Percentiles rank a stretch among this genome's conserved stretches.
Conservation (phyloP, 805 yeast species). For the Candida patagonica region DNA sequence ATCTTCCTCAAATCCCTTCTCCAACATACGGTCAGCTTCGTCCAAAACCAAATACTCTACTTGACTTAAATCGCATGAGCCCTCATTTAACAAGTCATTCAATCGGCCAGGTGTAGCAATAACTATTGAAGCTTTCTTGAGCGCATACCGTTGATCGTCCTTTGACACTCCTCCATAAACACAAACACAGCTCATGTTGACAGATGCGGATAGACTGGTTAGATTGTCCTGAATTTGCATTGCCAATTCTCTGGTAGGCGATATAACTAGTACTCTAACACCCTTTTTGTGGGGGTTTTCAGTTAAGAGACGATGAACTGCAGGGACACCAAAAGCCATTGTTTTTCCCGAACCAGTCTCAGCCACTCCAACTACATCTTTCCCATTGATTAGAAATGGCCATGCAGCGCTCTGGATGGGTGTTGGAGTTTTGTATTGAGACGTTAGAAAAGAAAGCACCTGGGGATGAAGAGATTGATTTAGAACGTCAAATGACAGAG, state of each 20-base stretch:
- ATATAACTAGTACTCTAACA: conserved; percentile 70
- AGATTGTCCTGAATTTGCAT: conserved; percentile 86
- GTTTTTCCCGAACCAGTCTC: conserved; percentile 99
- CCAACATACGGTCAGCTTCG: conserved; percentile 98
- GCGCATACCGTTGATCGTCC: conserved; percentile 71
- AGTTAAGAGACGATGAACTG: conserved; percentile 59
- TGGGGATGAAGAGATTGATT: conserved; percentile 19
- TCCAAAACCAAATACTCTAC: conserved; percentile 81
- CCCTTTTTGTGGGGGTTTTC: conserved; percentile 34
- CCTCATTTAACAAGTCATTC: conserved; percentile 83
- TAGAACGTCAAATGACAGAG: conserved; percentile 57
- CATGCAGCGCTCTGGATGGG: conserved; percentile 93
- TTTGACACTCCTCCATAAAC: conserved; percentile 97
- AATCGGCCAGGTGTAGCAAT: conserved; percentile 99
- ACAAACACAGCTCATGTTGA: conserved; percentile 65
- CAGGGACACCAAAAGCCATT: conserved; percentile 95
- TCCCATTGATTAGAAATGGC: conserved; percentile 74
- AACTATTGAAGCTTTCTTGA: conserved; percentile 56
- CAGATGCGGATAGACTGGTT: conserved; percentile 48
- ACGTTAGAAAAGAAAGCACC: conserved; percentile 33
- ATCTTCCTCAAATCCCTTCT: conserved; percentile 96
- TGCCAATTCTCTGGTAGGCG: conserved; percentile 97
- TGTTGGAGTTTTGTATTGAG: conserved; percentile 80
- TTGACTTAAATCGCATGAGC: conserved; percentile 57
- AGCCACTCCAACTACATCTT: conserved; percentile 94